Base-by-base conservation (phyloP, 75 land plant genomes). In the Gnetum montanum region DNA sequence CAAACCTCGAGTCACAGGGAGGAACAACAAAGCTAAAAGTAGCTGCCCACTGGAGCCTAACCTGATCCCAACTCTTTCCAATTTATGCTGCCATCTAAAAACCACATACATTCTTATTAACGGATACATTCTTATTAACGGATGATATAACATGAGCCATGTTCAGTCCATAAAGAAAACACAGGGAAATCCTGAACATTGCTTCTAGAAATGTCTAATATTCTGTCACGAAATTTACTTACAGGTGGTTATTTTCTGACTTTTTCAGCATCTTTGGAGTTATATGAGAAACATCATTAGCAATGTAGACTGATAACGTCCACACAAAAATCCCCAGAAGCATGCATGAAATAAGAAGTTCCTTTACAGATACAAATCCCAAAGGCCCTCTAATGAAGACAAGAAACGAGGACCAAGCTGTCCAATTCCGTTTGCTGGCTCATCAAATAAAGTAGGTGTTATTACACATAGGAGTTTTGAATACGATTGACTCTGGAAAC, bases 1-100 rank as follows among this genome's bases (percentile, higher is more conserved):
- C 51, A 82, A 54, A 16, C 84, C 77, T 34, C 88, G 72, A 30
- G 82, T 38, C 26, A 88, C 58, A 10, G 88, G 88, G 4, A 83
- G 61, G 22, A 88, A 70, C 16, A 88, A 66, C 8, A 88, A 24
- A 18, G 67, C 78, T 46, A 88, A 54, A 48, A 87, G 83, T 8
- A 72, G 62, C 44, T 79, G 74, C 34, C 71, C 70, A 41, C 79
- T 58, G 26, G 65, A 74, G 22, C 88, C 92, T 25, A 76, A 66
- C 10, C 76, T 79, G 31, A 76, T 31, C 28, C 43, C 48, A 41
- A 66, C 47, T 25, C 43, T 56, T 36, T 72, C 57, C 15, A 71
- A 34, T 62, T 70, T 79, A 8, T 65, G 34, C 35, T 77, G 73
- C 87, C 74, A 77, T 61, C 88, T 87, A 78, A 35, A 35, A 35